Evolutionary conservation across 2,329 filamentous ascomycete species (phyloP).

Genomic region (Nothomitra cinnamomea): DNA sequence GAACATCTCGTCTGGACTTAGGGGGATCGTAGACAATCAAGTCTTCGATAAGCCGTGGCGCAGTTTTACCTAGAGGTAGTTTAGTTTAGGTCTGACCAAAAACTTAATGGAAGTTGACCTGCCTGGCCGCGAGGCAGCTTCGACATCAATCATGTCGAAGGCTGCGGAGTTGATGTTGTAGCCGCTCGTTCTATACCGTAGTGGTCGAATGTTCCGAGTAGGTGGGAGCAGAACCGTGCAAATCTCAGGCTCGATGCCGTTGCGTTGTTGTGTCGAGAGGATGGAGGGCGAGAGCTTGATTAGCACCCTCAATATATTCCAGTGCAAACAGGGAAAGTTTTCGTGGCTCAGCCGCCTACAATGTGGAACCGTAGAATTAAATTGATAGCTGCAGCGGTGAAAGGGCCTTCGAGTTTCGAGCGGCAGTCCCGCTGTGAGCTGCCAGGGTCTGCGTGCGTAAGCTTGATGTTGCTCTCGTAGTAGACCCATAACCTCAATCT

Average conservation of each 20-base stretch:
- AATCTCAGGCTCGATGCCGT: neutral
- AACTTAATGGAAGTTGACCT: neutral
- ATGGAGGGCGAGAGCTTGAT: neutral
- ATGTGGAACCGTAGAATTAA: neutral
- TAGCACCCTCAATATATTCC: neutral
- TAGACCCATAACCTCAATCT: neutral
- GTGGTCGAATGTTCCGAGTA: neutral
- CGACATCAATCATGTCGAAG: slow-evolving; percentile 6
- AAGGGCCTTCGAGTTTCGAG: neutral
- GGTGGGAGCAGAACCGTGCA: neutral
- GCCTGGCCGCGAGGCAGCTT: slow-evolving; percentile 11
- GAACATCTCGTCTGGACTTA: slow-evolving; percentile 35
- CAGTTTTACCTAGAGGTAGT: slow-evolving; percentile 28
- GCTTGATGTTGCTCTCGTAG: neutral
- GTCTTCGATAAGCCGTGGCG: slow-evolving; percentile 30
- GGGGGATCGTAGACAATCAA: slow-evolving; percentile 26
- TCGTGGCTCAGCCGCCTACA: neutral
- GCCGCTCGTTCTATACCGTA: neutral
- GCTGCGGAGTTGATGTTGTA: neutral
- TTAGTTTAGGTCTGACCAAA: neutral
- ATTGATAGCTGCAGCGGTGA: neutral
- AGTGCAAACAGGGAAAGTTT: neutral
- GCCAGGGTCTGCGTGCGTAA: neutral
- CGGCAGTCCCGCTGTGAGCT: neutral
- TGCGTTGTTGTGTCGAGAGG: neutral